Percentiles rank a stretch among this genome's conserved stretches.
phyloP scores from a whole-genome alignment of 345 rosid genomes.

The Dovyalis caffra region DNA sequence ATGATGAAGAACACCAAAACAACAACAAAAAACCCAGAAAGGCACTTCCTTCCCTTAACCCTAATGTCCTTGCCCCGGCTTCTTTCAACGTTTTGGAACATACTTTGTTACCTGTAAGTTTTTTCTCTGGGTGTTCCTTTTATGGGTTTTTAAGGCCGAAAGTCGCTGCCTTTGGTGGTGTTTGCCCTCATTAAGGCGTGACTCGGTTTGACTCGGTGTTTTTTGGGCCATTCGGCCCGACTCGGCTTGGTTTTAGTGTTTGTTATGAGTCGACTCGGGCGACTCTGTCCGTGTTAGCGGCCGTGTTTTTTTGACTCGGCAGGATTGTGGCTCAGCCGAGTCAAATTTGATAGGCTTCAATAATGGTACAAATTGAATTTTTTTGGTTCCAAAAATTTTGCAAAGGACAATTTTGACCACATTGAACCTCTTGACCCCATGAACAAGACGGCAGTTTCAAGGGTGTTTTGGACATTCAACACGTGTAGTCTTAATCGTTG shows the following conservation, averaged over 20 bases:
- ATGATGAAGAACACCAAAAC: slow-evolving; percentile 26
- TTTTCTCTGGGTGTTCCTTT: neutral
- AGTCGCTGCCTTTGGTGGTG: neutral
- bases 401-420: slow-evolving; percentile 40
- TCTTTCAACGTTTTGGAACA: slow-evolving; percentile 14
- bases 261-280: slow-evolving; percentile 24
- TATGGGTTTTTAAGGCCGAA: neutral
- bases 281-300: slow-evolving; percentile 14
- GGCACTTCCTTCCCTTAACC: slow-evolving; percentile 18
- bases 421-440: neutral
- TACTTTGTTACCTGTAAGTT: slow-evolving; percentile 35
- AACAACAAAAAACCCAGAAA: slow-evolving; percentile 24
- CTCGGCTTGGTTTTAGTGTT: slow-evolving; percentile 12
- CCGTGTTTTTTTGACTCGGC: slow-evolving; percentile 14
- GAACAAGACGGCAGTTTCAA: neutral
- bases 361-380: slow-evolving; percentile 25
- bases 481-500: slow-evolving; percentile 29
- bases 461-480: slow-evolving; percentile 33
- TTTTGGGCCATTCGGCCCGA: slow-evolving; percentile 18
- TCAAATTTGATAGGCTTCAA: slow-evolving; percentile 31
- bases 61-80: slow-evolving; percentile 12
- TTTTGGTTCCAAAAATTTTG: neutral
- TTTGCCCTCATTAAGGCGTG: slow-evolving; percentile 5
- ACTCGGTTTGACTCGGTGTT: slow-evolving; percentile 33
- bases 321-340: slow-evolving; percentile 26